Conservation (phyloP, 352 stramenopile species). For the Pythium phragmitis region DNA sequence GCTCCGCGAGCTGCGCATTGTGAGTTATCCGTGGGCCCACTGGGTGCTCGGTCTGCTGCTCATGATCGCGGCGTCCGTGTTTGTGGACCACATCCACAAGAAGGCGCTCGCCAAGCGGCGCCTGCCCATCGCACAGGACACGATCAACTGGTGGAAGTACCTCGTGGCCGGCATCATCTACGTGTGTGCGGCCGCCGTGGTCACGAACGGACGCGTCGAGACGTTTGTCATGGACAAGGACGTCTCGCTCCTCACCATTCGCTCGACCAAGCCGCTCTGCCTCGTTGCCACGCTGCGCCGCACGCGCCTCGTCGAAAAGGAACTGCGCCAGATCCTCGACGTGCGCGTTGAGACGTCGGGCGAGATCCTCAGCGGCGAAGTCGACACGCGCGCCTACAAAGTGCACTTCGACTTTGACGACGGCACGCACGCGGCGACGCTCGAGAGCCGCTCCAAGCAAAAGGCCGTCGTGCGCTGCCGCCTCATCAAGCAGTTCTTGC, state of each 20-base stretch:
- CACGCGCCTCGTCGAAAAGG: constrained; percentile 41
- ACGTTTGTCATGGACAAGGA: constrained; percentile 64
- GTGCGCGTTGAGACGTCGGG: constrained; percentile 62
- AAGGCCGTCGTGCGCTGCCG: constrained; percentile 53
- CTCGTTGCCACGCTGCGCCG: constrained; percentile 34
- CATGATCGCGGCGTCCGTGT: constrained; percentile 53
- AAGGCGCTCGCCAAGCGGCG: constrained; percentile 24
- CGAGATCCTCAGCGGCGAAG: constrained; percentile 59
- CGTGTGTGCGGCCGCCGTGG: constrained; percentile 37
- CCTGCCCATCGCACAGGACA: neutral
- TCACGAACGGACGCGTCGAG: constrained; percentile 58
- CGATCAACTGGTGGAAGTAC: constrained; percentile 67
- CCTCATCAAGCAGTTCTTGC: constrained; percentile 56
- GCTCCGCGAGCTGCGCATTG: constrained; percentile 43
- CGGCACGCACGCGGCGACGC: constrained; percentile 42
- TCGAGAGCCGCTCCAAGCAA: constrained; percentile 62
- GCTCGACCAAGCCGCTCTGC: constrained; percentile 55
- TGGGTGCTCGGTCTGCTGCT: constrained; percentile 56
- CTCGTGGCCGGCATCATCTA: constrained; percentile 55
- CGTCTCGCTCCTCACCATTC: constrained; percentile 32
- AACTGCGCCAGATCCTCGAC: constrained; percentile 55
- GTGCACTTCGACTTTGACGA: constrained; percentile 77
- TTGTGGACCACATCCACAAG: constrained; percentile 50
- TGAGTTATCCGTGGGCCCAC: constrained; percentile 58
- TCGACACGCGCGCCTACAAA: constrained; percentile 70